Percentiles rank a stretch among this genome's conserved stretches.
Evolutionary conservation across 139 green algal species (phyloP).

Genomic region (Protoeuglena noctilucae): DNA sequence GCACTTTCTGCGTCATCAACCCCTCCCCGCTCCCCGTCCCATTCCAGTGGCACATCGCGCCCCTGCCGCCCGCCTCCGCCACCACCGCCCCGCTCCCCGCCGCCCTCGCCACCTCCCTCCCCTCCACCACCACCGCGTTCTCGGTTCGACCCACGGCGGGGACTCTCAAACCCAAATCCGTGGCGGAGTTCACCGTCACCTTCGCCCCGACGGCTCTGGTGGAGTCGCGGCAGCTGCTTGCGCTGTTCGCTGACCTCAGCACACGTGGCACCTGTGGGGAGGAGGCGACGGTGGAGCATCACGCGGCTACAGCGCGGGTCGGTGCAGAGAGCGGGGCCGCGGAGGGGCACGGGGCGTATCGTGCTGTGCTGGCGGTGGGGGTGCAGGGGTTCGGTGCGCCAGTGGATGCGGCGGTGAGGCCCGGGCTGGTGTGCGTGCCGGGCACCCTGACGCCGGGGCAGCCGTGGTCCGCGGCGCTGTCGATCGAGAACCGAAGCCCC

Average conservation of each 20-base stretch:
- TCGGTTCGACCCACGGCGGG: neutral
- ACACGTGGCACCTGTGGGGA: neutral
- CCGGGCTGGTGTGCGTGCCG: slow-evolving; percentile 10
- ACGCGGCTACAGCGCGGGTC: neutral
- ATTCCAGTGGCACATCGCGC: neutral
- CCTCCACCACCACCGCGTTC: too few species aligned
- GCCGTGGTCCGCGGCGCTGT: neutral
- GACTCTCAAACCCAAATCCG: neutral
- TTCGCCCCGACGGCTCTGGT: slow-evolving; percentile 14
- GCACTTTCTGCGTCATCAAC: neutral
- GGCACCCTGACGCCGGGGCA: slow-evolving; percentile 14
- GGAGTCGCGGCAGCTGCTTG: neutral
- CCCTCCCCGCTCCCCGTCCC: slow-evolving; percentile 3
- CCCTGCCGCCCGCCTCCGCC: neutral
- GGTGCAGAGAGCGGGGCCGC: slow-evolving; percentile 12
- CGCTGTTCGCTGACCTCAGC: neutral
- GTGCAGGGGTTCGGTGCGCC: slow-evolving; percentile 19
- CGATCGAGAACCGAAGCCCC: slow-evolving; percentile 15
- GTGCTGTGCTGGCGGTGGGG: slow-evolving; percentile 26
- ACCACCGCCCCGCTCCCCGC: neutral
- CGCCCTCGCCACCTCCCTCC: neutral
- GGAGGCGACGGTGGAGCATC: neutral
- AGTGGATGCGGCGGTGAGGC: slow-evolving; percentile 11
- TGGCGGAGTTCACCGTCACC: slow-evolving; percentile 19
- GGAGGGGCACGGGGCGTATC: neutral